A percentile compares a stretch with the other conserved stretches of the same genome.
Evolutionary conservation across 2,329 filamentous ascomycete species (phyloP).

Genomic region (Dactylellina haptotyla): DNA sequence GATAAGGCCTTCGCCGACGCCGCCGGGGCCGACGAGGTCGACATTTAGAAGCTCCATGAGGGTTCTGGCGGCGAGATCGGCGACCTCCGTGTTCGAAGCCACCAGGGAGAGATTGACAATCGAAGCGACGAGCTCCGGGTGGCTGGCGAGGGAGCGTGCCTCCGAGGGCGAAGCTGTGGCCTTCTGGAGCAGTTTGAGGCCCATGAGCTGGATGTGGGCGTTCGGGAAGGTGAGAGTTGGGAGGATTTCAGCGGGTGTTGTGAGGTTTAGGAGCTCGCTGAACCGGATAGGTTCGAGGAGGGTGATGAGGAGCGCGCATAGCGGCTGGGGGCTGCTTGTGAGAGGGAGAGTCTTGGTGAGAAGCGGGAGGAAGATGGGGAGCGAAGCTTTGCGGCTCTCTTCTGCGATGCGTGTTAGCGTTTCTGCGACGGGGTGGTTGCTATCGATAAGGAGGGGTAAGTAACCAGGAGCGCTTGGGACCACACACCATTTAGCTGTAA

Average conservation of each 20-base stretch:
- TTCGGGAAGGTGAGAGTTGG: slow-evolving; percentile 50
- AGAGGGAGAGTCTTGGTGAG: slow-evolving; percentile 51
- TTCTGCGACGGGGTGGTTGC: not conserved
- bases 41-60: slow-evolving; percentile 42
- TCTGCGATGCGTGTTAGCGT: slow-evolving; percentile 32
- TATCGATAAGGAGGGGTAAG: slow-evolving; percentile 54
- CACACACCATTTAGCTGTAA: slow-evolving; percentile 52
- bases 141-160: slow-evolving; percentile 43
- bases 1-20: slow-evolving; percentile 46
- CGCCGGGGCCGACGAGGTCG: slow-evolving; percentile 41
- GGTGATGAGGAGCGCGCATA: slow-evolving; percentile 49
- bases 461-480: slow-evolving; percentile 22
- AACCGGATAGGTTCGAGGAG: slow-evolving; percentile 48
- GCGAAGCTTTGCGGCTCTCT: slow-evolving; percentile 48
- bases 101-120: slow-evolving; percentile 51
- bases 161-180: slow-evolving; percentile 43
- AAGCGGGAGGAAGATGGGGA: slow-evolving; percentile 48
- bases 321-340: slow-evolving; percentile 44
- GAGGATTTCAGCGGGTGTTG: slow-evolving; percentile 50
- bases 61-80: slow-evolving; percentile 40
- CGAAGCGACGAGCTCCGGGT: slow-evolving; percentile 49
- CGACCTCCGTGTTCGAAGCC: slow-evolving; percentile 47
- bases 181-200: slow-evolving; percentile 48
- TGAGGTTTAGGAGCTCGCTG: slow-evolving; percentile 46
- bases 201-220: slow-evolving; percentile 50